Evolutionary conservation across 2,329 filamentous ascomycete genomes (phyloP), one percentile per base, ranked within the genome.

Genomic region (Exophiala mesophila): DNA sequence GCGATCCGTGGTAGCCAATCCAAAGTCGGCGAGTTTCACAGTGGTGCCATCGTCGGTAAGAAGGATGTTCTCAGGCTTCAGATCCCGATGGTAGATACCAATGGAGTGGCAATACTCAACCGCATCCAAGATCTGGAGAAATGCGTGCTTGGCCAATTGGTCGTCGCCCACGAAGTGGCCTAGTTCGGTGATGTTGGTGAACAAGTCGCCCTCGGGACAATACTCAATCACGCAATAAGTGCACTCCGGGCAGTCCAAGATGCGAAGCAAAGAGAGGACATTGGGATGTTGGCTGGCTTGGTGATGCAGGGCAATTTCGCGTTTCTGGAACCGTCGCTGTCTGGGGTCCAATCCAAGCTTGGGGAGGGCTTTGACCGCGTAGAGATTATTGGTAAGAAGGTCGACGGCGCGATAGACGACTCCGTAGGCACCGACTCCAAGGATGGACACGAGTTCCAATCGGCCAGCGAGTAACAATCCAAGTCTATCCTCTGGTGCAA

Each of bases 31-130:
- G 54, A 98, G 78, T 71, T 97, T 95, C 61, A 95, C 87, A 24
- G 88, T 92, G 68, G 83, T 80, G 54, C 90, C 90, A 52, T 82
- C 74, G 70, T 95, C 84, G 57, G 85, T 85, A 44, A 98, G 90
- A 61, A 98, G 72, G 55, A 98, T 88, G 67, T 98, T 98, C 73
- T 98, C 92, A 46, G 92, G 92, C 76, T 98, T 98, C 50, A 98
- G 74, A 65, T 98, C 92, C 67, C 92, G 78, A 68, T 98, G 92
- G 74, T 94, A 98, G 63, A 98, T 94, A 59, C 89, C 88, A 59
- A 88, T 71, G 55, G 79, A 80, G 68, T 98, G 92, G 77, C 92
- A 97, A 69, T 89, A 87, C 63, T 92, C 85, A 53, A 97, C 90
- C 65, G 92, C 92, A 74, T 96, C 86, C 76, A 98, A 69, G 59